phyloP scores from a whole-genome alignment of 208 protist genomes.

The Trypanosoma avium region DNA sequence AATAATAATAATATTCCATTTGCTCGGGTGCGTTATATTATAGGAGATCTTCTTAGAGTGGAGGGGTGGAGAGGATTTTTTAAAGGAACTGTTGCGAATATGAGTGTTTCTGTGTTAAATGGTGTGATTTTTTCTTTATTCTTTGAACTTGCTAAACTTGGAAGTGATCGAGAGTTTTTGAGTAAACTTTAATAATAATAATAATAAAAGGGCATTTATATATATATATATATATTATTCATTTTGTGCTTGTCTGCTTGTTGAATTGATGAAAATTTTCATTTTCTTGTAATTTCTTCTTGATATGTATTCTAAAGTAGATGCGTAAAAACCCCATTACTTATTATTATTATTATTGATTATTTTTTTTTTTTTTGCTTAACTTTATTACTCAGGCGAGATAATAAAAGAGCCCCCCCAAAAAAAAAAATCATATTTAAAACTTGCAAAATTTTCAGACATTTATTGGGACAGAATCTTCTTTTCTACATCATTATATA shows the following conservation, averaged over 20 bases:
- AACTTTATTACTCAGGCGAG: not conserved
- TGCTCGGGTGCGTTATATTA: constrained; percentile 30
- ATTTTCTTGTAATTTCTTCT: too few species aligned
- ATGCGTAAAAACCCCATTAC: not conserved
- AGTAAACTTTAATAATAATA: constrained; percentile 18
- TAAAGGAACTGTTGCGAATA: constrained; percentile 78
- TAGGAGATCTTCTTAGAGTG: constrained; percentile 45
- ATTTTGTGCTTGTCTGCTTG: not conserved
- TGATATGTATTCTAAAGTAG: not conserved
- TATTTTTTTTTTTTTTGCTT: not conserved
- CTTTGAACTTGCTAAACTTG: constrained; percentile 87
- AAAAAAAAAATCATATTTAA: too few species aligned
- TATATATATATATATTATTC: constrained; percentile 15
- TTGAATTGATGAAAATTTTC: constrained; percentile 9
- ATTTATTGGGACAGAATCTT: too few species aligned
- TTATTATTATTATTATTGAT: not conserved
- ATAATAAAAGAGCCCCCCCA: too few species aligned
- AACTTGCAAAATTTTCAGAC: too few species aligned
- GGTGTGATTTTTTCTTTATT: constrained; percentile 78
- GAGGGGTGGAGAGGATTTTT: constrained; percentile 78
- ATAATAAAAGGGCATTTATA: constrained; percentile 17
- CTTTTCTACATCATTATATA: too few species aligned
- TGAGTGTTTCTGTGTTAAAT: constrained; percentile 67
- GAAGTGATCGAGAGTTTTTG: constrained; percentile 76
- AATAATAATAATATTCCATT: too few species aligned